These are phyloP conservation scores for Aspergillus bombycis DNA, from an alignment of 2,329 filamentous ascomycete species.

Conservation along the genomic window DNA sequence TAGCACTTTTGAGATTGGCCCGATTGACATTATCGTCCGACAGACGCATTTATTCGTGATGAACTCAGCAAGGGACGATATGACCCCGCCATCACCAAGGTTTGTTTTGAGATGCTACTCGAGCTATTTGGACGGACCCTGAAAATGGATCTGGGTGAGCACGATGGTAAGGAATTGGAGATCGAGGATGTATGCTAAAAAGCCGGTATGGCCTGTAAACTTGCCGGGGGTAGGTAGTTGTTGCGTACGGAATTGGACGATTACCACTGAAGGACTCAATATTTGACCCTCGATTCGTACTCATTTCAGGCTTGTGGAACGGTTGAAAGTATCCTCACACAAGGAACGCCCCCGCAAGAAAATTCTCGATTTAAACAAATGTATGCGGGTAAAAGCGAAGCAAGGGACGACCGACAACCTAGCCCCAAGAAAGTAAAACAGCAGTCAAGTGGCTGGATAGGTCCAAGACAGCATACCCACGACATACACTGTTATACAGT, in stretches of 20 bases:
- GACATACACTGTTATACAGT: neutral
- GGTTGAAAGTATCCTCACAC: neutral
- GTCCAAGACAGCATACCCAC: neutral
- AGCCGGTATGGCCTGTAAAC: neutral
- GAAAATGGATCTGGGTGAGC: slow-evolving; percentile 75
- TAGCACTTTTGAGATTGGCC: neutral
- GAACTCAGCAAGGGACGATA: slow-evolving; percentile 93
- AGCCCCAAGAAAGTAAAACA: neutral
- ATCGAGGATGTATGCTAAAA: slow-evolving; percentile 73
- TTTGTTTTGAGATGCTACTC: slow-evolving; percentile 88
- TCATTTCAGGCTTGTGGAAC: neutral
- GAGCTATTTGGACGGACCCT: slow-evolving; percentile 81
- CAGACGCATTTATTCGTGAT: slow-evolving; percentile 87
- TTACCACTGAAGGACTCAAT: neutral
- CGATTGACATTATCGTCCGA: slow-evolving; percentile 1
- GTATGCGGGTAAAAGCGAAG: neutral
- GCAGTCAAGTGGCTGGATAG: neutral
- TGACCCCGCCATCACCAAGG: slow-evolving; percentile 80
- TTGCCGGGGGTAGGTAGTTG: neutral
- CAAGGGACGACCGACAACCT: neutral
- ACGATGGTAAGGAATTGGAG: slow-evolving; percentile 62
- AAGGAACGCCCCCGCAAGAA: neutral
- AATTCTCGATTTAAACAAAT: neutral
- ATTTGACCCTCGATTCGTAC: neutral
- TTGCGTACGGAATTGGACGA: neutral